Conservation (phyloP, 495 filamentous ascomycete species). For the Cercophora scortea region DNA sequence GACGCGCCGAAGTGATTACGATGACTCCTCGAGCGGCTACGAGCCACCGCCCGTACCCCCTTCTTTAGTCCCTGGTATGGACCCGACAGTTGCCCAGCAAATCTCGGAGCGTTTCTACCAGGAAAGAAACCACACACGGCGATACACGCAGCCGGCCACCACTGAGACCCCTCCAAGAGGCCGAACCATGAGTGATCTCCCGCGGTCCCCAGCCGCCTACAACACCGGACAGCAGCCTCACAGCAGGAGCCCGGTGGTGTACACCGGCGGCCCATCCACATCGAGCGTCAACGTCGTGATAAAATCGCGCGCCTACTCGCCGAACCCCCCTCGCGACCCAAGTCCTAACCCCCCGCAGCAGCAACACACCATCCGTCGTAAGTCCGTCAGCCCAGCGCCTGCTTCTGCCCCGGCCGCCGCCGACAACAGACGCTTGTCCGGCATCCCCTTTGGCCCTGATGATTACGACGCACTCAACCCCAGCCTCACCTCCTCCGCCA, state of each 20-base stretch:
- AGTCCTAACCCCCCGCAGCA: slow-evolving; percentile 16
- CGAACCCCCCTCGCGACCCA: slow-evolving; percentile 37
- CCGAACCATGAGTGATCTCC: slow-evolving; percentile 32
- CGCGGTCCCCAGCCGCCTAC: slow-evolving; percentile 14
- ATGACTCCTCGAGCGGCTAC: slow-evolving; percentile 28
- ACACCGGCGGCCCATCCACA: slow-evolving; percentile 31
- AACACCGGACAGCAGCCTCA: slow-evolving; percentile 10
- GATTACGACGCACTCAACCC: slow-evolving; percentile 76
- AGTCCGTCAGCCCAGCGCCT: slow-evolving; percentile 72
- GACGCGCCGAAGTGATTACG: slow-evolving; percentile 23
- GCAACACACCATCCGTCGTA: slow-evolving; percentile 53
- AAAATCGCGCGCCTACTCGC: slow-evolving; percentile 48
- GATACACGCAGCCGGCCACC: slow-evolving; percentile 31
- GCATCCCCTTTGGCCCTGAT: slow-evolving; percentile 81
- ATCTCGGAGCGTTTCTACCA: slow-evolving; percentile 44
- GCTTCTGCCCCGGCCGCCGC: slow-evolving; percentile 54
- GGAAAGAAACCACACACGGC: slow-evolving; percentile 34
- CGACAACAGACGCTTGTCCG: slow-evolving; percentile 47
- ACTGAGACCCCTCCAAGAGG: slow-evolving; percentile 29
- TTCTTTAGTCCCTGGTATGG: slow-evolving; percentile 64
- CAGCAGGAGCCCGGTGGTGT: slow-evolving; percentile 24
- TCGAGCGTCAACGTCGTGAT: slow-evolving; percentile 23
- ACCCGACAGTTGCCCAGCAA: slow-evolving; percentile 49
- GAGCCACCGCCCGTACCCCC: slow-evolving; percentile 47
- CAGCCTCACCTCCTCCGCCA: slow-evolving; percentile 23